Conservation (phyloP, 2,329 filamentous ascomycete species). For the Xylariaceae sp. region DNA sequence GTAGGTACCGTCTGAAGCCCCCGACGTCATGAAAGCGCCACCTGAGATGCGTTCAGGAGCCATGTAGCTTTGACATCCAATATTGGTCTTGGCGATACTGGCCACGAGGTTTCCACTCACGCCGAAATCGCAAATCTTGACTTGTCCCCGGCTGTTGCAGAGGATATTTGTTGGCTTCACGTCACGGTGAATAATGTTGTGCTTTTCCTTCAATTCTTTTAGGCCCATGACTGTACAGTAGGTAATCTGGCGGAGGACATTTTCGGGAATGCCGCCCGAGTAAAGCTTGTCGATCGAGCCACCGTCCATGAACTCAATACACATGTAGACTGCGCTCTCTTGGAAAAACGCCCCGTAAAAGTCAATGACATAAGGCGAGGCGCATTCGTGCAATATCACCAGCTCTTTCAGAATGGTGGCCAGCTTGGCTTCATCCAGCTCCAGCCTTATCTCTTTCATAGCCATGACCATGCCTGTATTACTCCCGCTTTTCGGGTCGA, state of each 20-base stretch:
- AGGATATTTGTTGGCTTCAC: constrained; percentile 99
- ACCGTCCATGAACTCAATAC: constrained; percentile 98
- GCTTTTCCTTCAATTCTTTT: constrained; percentile 91
- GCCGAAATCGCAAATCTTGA: constrained; percentile 99
- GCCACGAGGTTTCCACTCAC: constrained; percentile 95
- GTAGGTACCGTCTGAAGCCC: constrained; percentile 79
- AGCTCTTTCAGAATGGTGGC: constrained; percentile 96
- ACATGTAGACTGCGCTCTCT: constrained; percentile 97
- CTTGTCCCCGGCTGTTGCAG: constrained; percentile 80
- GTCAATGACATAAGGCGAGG: constrained; percentile 95
- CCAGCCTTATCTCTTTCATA: constrained; percentile 97
- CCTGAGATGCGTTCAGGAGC: constrained; percentile 92
- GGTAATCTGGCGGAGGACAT: constrained; percentile 83
- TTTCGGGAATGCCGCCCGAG: constrained; percentile 82
- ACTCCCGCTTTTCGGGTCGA: constrained; percentile 38
- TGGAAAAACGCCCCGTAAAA: constrained; percentile 99
- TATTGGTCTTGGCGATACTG: constrained; percentile 97
- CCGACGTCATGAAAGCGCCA: constrained; percentile 70
- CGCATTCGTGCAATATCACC: constrained; percentile 89
- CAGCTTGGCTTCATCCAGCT: constrained; percentile 95
- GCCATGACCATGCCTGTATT: constrained; percentile 81
- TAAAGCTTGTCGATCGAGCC: constrained; percentile 97
- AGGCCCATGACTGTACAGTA: constrained; percentile 86
- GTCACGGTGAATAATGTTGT: constrained; percentile 98
- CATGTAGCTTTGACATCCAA: constrained; percentile 99